These are phyloP conservation scores for Aspergillus funiculosus DNA, from an alignment of 495 filamentous ascomycete species.

Conservation along the genomic window DNA sequence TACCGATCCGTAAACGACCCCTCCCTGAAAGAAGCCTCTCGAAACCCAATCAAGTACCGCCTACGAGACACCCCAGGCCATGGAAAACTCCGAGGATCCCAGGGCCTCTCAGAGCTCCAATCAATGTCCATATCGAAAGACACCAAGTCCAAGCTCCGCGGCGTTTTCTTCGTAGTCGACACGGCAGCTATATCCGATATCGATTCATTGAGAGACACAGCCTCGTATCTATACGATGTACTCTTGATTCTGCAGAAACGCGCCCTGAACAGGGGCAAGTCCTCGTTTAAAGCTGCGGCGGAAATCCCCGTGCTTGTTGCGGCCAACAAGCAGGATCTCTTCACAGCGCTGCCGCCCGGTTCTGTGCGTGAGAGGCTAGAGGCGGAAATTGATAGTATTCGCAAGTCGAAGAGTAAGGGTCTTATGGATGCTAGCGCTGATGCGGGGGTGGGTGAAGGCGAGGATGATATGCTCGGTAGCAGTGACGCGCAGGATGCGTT, in stretches of 20 bases:
- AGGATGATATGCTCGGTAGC: slow-evolving; percentile 77
- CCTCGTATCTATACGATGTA: slow-evolving; percentile 80
- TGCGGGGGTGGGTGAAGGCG: slow-evolving; percentile 63
- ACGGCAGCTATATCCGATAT: slow-evolving; percentile 65
- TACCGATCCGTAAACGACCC: slow-evolving; percentile 69
- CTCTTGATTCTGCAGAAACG: slow-evolving; percentile 76
- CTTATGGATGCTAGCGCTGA: slow-evolving; percentile 58
- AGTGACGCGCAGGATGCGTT: slow-evolving; percentile 66
- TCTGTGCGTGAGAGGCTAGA: slow-evolving; percentile 74
- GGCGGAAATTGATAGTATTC: slow-evolving; percentile 72
- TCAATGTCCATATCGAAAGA: slow-evolving; percentile 43
- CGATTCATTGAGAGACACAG: slow-evolving; percentile 51
- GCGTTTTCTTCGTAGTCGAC: slow-evolving; percentile 85
- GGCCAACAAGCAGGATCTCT: slow-evolving; percentile 92
- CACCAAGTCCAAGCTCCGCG: slow-evolving; percentile 53
- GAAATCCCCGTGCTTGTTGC: slow-evolving; percentile 73
- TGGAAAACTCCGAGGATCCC: slow-evolving; percentile 73
- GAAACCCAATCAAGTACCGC: slow-evolving; percentile 71
- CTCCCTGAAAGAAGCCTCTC: slow-evolving; percentile 55
- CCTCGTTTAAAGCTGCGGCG: slow-evolving; percentile 51
- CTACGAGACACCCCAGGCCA: slow-evolving; percentile 89
- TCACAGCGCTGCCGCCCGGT: slow-evolving; percentile 79
- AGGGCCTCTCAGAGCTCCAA: slow-evolving; percentile 35
- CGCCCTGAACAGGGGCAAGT: slow-evolving; percentile 45
- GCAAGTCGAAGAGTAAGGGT: slow-evolving; percentile 71